Base-by-base conservation (phyloP, 306 rosid species). In the Lathyrus oleraceus region DNA sequence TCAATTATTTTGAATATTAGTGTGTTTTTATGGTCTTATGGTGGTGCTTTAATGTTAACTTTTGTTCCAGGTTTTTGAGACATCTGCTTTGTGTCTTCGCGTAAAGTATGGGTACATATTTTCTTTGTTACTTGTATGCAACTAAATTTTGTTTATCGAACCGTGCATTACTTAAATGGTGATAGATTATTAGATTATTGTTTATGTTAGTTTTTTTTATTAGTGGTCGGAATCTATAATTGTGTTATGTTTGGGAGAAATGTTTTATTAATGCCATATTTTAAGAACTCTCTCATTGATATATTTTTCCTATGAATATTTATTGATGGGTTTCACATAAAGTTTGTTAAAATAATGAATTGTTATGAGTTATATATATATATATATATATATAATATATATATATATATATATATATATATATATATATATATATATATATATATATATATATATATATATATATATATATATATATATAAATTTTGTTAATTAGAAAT, bases 11-110 rank as follows among this genome's bases (percentile, higher is more conserved):
- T 42, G 61, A 53, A 56, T 47, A 7, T 13, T 40, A 64, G 38
- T 40, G 42, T 56, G 32, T 67, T 61, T 56, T 58, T 23, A 27
- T 69, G 52, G 64, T 51, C 54, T 76, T 63, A 71, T 81, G 65
- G 63, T 61, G 32, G 54, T 67, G 59, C 69, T 67, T 54, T 70
- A 38, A 72, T 23, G 67, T 81, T 66, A 72, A 79, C 58, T 69
- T 76, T 51, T 70, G 86, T 78, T 42, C 67, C 88, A 95, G 97
- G 97, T 87, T 83, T 97, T 95, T 20, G 97, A 95, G 83, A 97
- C 99, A 71, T 95, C 91, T 89, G 91, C 96, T 82, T 91, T 97
- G 67, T 95, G 99, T 97, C 99, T 95, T 85, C 91, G 96, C 68
- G 85, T 95, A 70, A 95, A 89, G 87, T 97, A 95, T 70, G 97